Evolutionary conservation across 2,329 filamentous ascomycete species (phyloP).

Genomic region (Pyricularia pennisetigena): DNA sequence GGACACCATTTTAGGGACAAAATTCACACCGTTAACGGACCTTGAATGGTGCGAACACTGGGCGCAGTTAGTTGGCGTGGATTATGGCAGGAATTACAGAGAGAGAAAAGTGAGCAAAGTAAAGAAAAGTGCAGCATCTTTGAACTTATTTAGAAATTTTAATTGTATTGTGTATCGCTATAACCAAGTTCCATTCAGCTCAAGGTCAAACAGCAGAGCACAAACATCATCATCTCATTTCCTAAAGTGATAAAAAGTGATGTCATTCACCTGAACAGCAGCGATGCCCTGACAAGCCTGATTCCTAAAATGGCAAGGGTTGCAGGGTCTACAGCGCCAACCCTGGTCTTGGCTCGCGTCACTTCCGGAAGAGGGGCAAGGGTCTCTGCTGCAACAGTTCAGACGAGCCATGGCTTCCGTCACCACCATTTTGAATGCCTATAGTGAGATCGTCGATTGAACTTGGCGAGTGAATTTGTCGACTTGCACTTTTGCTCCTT

Average conservation of each 20-base stretch:
- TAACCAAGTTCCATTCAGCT: background rate
- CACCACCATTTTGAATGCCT: background rate
- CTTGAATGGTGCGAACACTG: too few relatives aligned
- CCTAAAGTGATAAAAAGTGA: background rate
- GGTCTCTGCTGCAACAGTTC: background rate
- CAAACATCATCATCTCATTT: background rate
- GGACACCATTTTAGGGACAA: background rate
- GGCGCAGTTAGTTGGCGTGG: background rate
- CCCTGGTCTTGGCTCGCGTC: background rate
- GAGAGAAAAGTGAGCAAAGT: background rate
- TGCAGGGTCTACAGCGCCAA: background rate
- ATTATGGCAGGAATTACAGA: background rate
- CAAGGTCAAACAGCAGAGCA: background rate
- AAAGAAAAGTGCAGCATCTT: background rate
- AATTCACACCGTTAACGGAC: background rate
- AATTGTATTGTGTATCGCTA: background rate
- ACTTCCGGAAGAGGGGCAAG: background rate
- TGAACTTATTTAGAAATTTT: background rate
- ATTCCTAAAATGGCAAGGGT: background rate
- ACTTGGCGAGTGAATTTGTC: background rate
- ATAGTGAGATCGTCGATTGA: background rate
- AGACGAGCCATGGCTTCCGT: background rate
- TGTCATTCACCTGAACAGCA: background rate
- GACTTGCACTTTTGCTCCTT: too few relatives aligned
- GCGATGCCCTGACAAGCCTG: background rate